Conservation (phyloP, 2,329 filamentous ascomycete genomes). For the Alternaria panax region DNA sequence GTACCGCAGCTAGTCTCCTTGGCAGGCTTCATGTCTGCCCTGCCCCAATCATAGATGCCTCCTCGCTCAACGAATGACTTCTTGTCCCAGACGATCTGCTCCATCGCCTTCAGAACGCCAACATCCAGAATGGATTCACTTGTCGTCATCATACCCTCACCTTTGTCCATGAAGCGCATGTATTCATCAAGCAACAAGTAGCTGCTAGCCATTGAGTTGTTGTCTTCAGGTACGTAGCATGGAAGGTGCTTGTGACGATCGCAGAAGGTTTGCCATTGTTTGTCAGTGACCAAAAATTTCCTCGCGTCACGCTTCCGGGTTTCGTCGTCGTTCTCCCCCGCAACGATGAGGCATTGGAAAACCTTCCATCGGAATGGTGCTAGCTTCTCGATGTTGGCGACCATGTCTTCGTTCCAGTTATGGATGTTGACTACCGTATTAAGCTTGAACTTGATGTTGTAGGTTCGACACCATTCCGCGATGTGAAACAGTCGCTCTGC, state of each 20-base stretch:
- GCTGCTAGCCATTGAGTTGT: conserved; percentile 6
- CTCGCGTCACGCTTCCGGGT: conserved; percentile 2
- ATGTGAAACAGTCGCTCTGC: not conserved
- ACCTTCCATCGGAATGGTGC: conserved; percentile 14
- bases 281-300: conserved; percentile 3
- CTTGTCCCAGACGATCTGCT: conserved; percentile 8
- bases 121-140: conserved; percentile 3
- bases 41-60: conserved; percentile 8
- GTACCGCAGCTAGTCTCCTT: not conserved
- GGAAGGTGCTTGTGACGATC: not conserved
- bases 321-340: conserved; percentile 9
- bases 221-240: conserved; percentile 3
- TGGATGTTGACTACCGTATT: conserved; percentile 8
- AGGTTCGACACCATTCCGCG: not conserved
- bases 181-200: conserved; percentile 9
- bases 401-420: conserved; percentile 13
- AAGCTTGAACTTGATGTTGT: conserved; percentile 9
- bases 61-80: conserved; percentile 10
- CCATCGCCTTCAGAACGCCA: conserved; percentile 2
- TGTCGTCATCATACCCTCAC: not conserved
- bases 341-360: conserved; percentile 9
- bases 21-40: not conserved
- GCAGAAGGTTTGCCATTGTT: conserved; percentile 10
- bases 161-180: conserved; percentile 10
- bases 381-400: conserved; percentile 1